Conservation (phyloP, 1,139 yeast species). For the Yamadazyma membranifaciens region DNA sequence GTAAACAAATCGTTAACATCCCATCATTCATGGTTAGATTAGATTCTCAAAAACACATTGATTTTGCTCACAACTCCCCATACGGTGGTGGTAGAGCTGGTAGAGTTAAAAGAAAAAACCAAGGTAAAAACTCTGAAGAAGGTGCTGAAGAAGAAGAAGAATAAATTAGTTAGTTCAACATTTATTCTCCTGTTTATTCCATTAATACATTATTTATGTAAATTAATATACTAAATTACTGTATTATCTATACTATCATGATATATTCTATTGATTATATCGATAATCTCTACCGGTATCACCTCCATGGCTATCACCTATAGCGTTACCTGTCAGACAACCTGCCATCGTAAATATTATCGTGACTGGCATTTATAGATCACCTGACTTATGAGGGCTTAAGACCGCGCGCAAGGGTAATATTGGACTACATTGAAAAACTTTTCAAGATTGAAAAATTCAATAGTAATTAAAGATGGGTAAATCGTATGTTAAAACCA, state of each 20-base stretch:
- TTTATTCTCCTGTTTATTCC: neutral
- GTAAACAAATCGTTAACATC: constrained; percentile 98
- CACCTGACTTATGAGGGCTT: constrained; percentile 14
- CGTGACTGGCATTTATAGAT: constrained; percentile 1
- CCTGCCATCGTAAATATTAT: too few relatives aligned
- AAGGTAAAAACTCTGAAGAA: constrained; percentile 58
- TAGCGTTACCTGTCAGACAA: too few relatives aligned
- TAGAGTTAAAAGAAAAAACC: constrained; percentile 98
- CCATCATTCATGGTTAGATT: constrained; percentile 99
- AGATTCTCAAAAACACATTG: constrained; percentile 99
- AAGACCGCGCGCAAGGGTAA: constrained; percentile 11
- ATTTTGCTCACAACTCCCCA: constrained; percentile 98
- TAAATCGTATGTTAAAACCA: constrained; percentile 58
- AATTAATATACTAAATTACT: constrained; percentile 6
- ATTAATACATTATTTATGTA: constrained; percentile 7
- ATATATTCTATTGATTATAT: too few relatives aligned
- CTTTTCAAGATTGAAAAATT: constrained; percentile 11
- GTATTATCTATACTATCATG: too few relatives aligned
- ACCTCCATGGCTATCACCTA: too few relatives aligned
- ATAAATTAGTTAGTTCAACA: constrained; percentile 33
- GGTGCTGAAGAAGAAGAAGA: constrained; percentile 69
- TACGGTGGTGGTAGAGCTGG: constrained; percentile 99
- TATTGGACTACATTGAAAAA: constrained; percentile 10
- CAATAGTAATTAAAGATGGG: constrained; percentile 56
- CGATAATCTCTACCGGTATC: too few relatives aligned